These are phyloP conservation scores for Rostrohypoxylon terebratum DNA, from an alignment of 495 filamentous ascomycete genomes.

Conservation along the genomic window DNA sequence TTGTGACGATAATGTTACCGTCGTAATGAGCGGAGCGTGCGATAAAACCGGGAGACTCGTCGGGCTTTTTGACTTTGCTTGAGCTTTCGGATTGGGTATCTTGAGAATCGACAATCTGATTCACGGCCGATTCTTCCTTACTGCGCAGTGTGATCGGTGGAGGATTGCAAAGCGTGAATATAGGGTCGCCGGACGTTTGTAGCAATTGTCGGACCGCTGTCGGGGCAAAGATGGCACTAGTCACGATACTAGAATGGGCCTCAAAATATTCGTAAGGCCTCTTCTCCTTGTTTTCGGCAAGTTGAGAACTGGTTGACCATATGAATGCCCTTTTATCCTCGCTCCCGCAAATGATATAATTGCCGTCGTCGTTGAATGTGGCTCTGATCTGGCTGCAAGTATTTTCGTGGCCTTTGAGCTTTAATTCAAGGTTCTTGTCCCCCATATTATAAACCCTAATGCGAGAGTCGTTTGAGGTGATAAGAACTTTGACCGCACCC, in stretches of 20 bases:
- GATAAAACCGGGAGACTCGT: conserved; percentile 72
- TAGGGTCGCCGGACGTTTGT: conserved; percentile 83
- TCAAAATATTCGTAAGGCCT: conserved; percentile 87
- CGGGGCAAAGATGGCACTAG: conserved; percentile 86
- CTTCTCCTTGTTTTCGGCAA: conserved; percentile 80
- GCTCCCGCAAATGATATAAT: conserved; percentile 91
- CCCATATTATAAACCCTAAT: conserved; percentile 90
- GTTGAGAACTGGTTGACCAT: conserved; percentile 74
- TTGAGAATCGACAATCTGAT: conserved; percentile 42
- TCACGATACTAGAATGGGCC: conserved; percentile 88
- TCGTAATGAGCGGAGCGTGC: conserved; percentile 78
- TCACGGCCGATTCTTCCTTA: conserved; percentile 70
- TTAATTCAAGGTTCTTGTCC: conserved; percentile 85
- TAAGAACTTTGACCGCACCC: conserved; percentile 83
- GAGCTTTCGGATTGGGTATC: conserved; percentile 54
- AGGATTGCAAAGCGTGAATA: conserved; percentile 97
- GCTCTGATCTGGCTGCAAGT: conserved; percentile 92
- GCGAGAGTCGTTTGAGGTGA: conserved; percentile 95
- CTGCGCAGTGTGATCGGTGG: conserved; percentile 87
- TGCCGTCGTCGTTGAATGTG: conserved; percentile 86
- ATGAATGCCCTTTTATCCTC: conserved; percentile 92
- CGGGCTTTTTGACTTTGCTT: conserved; percentile 54
- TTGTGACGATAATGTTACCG: conserved; percentile 93
- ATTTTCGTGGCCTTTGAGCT: conserved; percentile 94
- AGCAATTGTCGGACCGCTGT: conserved; percentile 80